Base-by-base conservation (phyloP, 1,139 yeast species). In the Nakaseomyces bracarensis region DNA sequence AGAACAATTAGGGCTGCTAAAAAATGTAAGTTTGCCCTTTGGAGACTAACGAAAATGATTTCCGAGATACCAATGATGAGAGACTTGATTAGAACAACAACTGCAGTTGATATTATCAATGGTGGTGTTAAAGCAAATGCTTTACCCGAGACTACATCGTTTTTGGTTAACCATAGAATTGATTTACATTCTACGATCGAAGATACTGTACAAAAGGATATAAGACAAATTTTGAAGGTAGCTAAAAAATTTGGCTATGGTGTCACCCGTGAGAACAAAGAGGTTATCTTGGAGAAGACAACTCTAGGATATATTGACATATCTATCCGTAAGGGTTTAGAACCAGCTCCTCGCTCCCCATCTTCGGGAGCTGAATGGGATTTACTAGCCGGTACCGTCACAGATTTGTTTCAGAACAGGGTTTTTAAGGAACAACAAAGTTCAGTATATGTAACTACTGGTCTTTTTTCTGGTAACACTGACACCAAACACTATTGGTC, bases 401-500 rank as follows among this genome's bases (percentile, higher is more conserved):
- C 75, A 47, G 70, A 74, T 52, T 66, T 75, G 42, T 75, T 68
- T 51, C 61, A 63, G 41, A 66, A 64, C 38, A 60, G 70, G 46
- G 51, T 59, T 21, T 53, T 56, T 40, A 44, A 49, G 34, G 47
- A 49, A 10, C 44, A 49, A 14, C 46, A 75, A 20, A 35, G 30
- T 19, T 64, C 79, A 25, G 67, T 82, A 23, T 58, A 54, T 41
- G 57, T 77, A 18, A 66, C 87, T 1, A 93, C 95, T 9, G 67
- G 75, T 15, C 57, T 83, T 40, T 74, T 82, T 76, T 71, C 84
- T 4, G 95, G 84, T 25, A 86, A 85, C 62, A 86, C 96, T 2
- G 96, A 86, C 59, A 85, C 95, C 7, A 74, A 75, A 57, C 74
- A 76, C 58, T 85, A 82, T 65, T 83, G 93, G 89, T 63, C 69